These are phyloP conservation scores for Alternaria tenuissima DNA, from an alignment of 2,329 filamentous ascomycete genomes.

Conservation along the genomic window DNA sequence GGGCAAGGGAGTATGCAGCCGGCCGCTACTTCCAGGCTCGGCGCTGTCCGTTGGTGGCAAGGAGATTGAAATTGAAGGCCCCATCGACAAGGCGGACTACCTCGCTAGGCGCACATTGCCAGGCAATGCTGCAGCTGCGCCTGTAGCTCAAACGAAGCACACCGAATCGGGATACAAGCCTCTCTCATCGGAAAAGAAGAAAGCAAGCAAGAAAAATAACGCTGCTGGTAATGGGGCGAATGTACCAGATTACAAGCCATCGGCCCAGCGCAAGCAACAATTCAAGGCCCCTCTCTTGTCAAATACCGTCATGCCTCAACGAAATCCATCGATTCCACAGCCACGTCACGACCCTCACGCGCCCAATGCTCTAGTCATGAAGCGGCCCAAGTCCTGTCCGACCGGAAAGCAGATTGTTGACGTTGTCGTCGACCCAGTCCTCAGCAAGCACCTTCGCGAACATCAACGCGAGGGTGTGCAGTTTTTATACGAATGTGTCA, in stretches of 20 bases:
- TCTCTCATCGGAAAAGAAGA: constrained; percentile 15
- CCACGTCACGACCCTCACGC: constrained; percentile 72
- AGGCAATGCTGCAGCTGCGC: constrained; percentile 30
- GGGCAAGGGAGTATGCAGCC: constrained; percentile 64
- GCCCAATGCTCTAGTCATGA: constrained; percentile 72
- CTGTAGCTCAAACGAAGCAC: constrained; percentile 25
- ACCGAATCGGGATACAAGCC: constrained; percentile 27
- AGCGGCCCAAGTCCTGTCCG: constrained; percentile 63
- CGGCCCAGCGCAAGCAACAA: constrained; percentile 53
- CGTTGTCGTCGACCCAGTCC: constrained; percentile 74
- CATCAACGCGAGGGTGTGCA: constrained; percentile 75
- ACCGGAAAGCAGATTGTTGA: constrained; percentile 73
- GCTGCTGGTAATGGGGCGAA: constrained; percentile 43
- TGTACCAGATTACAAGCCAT: constrained; percentile 49
- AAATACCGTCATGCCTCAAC: constrained; percentile 60
- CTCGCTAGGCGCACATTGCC: constrained; percentile 59
- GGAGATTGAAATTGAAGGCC: constrained; percentile 72
- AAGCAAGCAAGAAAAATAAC: constrained; percentile 22
- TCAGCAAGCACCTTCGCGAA: constrained; percentile 68
- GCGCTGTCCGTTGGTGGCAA: constrained; percentile 70
- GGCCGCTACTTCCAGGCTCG: constrained; percentile 67
- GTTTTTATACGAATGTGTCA: constrained; percentile 78
- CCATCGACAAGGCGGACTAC: constrained; percentile 68
- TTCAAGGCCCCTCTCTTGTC: constrained; percentile 71
- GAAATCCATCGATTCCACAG: constrained; percentile 58